phyloP scores from a whole-genome alignment of 768 basidiomycete genomes.

The Pulveroboletus sp. region DNA sequence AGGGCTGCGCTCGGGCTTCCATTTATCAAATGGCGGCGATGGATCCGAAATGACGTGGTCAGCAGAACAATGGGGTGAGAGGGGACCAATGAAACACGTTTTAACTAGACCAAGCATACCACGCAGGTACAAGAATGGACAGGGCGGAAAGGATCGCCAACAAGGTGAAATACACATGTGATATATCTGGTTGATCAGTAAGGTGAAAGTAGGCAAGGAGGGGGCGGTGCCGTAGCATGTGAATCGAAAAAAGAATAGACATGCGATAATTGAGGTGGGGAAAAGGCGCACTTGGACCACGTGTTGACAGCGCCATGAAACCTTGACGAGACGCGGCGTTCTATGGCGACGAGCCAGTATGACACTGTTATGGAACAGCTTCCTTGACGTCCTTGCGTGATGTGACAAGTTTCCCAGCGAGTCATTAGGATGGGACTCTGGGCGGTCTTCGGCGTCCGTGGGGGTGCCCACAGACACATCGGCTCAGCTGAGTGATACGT shows the following conservation, averaged over 20 bases:
- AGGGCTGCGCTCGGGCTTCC: conserved; percentile 30
- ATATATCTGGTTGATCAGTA: conserved; percentile 37
- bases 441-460: conserved; percentile 19
- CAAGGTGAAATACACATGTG: conserved; percentile 9
- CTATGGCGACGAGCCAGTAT: conserved; percentile 27
- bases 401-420: conserved; percentile 20
- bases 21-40: conserved; percentile 35
- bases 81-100: conserved; percentile 34
- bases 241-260: conserved; percentile 21
- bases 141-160: conserved; percentile 19
- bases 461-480: conserved; percentile 6
- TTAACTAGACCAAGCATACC: conserved; percentile 16
- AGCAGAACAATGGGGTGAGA: conserved; percentile 24
- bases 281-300: conserved; percentile 30
- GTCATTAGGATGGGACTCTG: conserved; percentile 6
- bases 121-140: conserved; percentile 26
- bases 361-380: conserved; percentile 27
- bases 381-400: conserved; percentile 26
- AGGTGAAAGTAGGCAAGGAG: conserved; percentile 7
- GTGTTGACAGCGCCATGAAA: conserved; percentile 34
- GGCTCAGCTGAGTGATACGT: conserved; percentile 7
- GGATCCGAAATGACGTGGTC: conserved; percentile 20
- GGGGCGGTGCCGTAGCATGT: conserved; percentile 26
- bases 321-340: conserved; percentile 32
- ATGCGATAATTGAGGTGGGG: conserved; percentile 19